A percentile compares a stretch with the other conserved stretches of the same genome.
phyloP scores from a whole-genome alignment of 768 basidiomycete species.

The Boletus insuetus region DNA sequence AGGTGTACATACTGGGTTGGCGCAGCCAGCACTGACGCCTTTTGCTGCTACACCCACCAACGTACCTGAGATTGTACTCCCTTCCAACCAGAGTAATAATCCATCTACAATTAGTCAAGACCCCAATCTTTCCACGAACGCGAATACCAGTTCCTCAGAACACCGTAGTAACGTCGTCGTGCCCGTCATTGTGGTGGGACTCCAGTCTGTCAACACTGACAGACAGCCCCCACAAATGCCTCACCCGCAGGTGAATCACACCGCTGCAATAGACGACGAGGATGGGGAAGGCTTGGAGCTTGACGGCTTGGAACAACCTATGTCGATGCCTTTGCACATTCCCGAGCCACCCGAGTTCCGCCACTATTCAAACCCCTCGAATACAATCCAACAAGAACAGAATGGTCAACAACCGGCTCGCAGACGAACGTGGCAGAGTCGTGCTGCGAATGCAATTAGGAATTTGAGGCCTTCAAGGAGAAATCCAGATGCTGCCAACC shows the following conservation, averaged over 20 bases:
- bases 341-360: slow-evolving; percentile 25
- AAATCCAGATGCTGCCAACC: slow-evolving; percentile 17
- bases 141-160: slow-evolving; percentile 20
- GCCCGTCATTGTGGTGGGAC: slow-evolving; percentile 80
- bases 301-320: slow-evolving; percentile 24
- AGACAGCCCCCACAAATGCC: slow-evolving; percentile 29
- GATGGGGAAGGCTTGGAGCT: slow-evolving; percentile 28
- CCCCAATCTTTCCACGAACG: slow-evolving; percentile 13
- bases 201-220: slow-evolving; percentile 67
- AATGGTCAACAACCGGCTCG: slow-evolving; percentile 24
- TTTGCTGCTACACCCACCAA: slow-evolving; percentile 14
- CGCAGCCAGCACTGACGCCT: slow-evolving; percentile 6
- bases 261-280: slow-evolving; percentile 19
- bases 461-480: slow-evolving; percentile 45
- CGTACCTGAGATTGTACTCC: slow-evolving; percentile 15
- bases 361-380: slow-evolving; percentile 13
- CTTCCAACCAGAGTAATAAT: slow-evolving; percentile 8
- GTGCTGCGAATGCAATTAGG: slow-evolving; percentile 61
- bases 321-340: slow-evolving; percentile 26
- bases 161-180: slow-evolving; percentile 52
- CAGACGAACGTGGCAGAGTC: slow-evolving; percentile 53
- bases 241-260: slow-evolving; percentile 12
- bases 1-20: slow-evolving; percentile 16
- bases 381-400: slow-evolving; percentile 13
- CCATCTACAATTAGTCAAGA: slow-evolving; percentile 12